Percentiles rank a stretch among this genome's conserved stretches.
Conservation (phyloP, 805 yeast species). For the Lipomyces starkeyi region DNA sequence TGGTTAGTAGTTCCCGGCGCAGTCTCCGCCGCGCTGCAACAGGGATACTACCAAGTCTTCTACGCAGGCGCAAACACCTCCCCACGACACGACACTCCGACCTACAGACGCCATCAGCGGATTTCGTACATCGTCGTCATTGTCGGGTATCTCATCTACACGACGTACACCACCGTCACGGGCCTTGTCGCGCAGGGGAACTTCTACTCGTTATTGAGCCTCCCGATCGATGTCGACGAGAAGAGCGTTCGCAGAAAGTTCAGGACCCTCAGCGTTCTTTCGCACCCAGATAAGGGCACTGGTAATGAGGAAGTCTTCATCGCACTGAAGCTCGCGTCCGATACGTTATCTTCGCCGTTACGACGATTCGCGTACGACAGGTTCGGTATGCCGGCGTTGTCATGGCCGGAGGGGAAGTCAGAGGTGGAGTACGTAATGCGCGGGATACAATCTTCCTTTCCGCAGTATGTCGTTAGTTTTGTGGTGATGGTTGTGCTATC, state of each 20-base stretch:
- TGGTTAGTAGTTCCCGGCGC: conserved; percentile 41
- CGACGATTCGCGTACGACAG: conserved; percentile 83
- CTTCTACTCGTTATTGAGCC: conserved; percentile 39
- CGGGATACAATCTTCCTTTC: conserved; percentile 19
- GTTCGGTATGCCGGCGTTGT: conserved; percentile 81
- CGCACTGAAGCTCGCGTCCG: conserved; percentile 78
- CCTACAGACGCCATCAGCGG: conserved; percentile 26
- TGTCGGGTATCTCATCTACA: conserved; percentile 34
- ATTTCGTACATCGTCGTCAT: conserved; percentile 36
- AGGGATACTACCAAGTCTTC: conserved; percentile 29
- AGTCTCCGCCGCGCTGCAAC: conserved; percentile 38
- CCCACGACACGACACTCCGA: conserved; percentile 18
- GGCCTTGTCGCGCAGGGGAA: conserved; percentile 33
- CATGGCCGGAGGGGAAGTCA: conserved; percentile 45
- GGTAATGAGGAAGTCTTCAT: conserved; percentile 39
- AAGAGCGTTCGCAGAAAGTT: conserved; percentile 38
- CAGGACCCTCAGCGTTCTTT: conserved; percentile 38
- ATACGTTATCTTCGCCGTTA: conserved; percentile 72
- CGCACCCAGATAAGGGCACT: conserved; percentile 48
- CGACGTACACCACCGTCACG: conserved; percentile 37
- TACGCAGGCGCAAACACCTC: conserved; percentile 15
- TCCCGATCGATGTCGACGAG: conserved; percentile 34
- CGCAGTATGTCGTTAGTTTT: conserved; percentile 33
- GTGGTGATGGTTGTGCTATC: conserved; percentile 32
- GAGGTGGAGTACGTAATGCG: conserved; percentile 17